Conservation (phyloP, 805 yeast species). For the Scheffersomyces spartinae region DNA sequence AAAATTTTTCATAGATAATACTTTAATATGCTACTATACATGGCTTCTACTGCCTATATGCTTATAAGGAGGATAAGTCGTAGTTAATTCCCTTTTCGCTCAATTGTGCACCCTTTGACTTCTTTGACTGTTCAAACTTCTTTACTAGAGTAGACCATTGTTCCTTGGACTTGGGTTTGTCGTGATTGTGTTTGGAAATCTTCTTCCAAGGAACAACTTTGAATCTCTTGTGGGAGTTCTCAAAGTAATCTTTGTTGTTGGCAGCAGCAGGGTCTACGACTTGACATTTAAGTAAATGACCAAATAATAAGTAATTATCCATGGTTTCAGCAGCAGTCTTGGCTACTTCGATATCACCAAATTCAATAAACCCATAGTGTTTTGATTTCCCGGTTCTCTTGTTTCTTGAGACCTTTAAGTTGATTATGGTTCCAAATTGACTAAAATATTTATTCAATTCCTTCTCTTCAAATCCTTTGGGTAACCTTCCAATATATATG, state of each 20-base stretch:
- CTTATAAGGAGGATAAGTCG: no score
- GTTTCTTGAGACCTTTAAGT: constrained; percentile 76
- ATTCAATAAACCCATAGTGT: constrained; percentile 88
- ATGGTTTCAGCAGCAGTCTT: constrained; percentile 86
- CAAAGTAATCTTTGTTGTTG: constrained; percentile 53
- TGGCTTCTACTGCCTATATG: no score
- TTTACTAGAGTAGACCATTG: constrained; percentile 45
- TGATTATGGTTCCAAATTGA: constrained; percentile 81
- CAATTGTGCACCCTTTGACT: constrained; percentile 37
- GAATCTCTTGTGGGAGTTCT: constrained; percentile 42
- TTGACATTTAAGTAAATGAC: constrained; percentile 65
- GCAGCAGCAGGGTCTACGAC: no score
- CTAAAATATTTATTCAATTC: constrained; percentile 71
- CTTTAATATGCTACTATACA: no score
- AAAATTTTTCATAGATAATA: no score
- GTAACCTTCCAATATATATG: constrained; percentile 83
- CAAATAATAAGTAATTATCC: constrained; percentile 86
- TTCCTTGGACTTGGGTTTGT: constrained; percentile 43
- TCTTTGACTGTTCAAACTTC: constrained; percentile 29
- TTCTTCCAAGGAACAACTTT: constrained; percentile 49
- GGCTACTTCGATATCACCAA: constrained; percentile 64
- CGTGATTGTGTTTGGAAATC: constrained; percentile 41
- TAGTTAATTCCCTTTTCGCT: constrained; percentile 49
- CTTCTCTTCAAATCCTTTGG: constrained; percentile 81
- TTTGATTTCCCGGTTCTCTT: constrained; percentile 84